Conservation (phyloP, 1,139 yeast species). For the Lodderomyces metapsilosis region DNA sequence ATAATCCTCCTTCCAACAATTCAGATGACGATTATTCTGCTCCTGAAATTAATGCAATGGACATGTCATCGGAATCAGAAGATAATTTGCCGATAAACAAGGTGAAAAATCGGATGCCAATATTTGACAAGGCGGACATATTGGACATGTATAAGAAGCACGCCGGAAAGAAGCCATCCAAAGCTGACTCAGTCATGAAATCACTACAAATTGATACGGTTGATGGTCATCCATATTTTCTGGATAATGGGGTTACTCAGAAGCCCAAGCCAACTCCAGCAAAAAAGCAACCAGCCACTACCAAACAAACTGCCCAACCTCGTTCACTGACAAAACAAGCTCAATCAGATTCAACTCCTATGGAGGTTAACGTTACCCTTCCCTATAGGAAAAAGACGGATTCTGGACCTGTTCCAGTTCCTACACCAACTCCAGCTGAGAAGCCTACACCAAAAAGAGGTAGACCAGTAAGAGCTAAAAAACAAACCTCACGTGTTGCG, state of each 20-base stretch:
- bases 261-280: background rate
- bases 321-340: background rate
- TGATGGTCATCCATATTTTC: conserved; percentile 12
- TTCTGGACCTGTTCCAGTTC: background rate
- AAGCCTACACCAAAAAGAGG: background rate
- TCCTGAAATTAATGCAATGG: background rate
- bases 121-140: background rate
- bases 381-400: background rate
- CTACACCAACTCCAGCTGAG: background rate
- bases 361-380: background rate
- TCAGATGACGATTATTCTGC: background rate
- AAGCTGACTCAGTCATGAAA: conserved; percentile 6
- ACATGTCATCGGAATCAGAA: conserved; percentile 1
- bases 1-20: conserved; percentile 1
- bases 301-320: background rate
- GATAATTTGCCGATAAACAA: conserved; percentile 3
- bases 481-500: background rate
- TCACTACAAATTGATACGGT: conserved; percentile 12
- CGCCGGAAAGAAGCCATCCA: background rate
- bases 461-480: background rate
- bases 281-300: background rate
- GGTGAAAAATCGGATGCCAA: background rate
- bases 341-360: background rate
- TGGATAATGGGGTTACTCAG: background rate
- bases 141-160: background rate